Evolutionary conservation across 2,329 filamentous ascomycete species (phyloP), one percentile per base, ranked within the genome.

Genomic region (Chrysosporium queenslandicum): DNA sequence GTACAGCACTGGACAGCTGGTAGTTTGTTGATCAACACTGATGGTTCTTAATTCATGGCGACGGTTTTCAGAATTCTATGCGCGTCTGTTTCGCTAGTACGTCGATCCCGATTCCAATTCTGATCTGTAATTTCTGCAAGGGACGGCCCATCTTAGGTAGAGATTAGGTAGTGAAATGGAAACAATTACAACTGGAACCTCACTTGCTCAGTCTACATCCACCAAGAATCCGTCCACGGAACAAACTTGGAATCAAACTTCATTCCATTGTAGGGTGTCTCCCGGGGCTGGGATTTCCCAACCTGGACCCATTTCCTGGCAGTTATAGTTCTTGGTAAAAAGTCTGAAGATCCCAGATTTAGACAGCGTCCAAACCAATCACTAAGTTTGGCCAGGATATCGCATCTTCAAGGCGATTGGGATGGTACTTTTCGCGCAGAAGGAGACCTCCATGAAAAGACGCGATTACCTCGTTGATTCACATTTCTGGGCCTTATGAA

Each of bases 221-320:
- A 3, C 32, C 9, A 45, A 30, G 6, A 30, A 18, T 5, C 14
- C 4, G 12, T n/a, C n/a, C 23, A 9, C 25, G 20, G 32, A 23
- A 36, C 14, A 27, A 11, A 9, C 37, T 37, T n/a, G n/a, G 21
- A 36, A 37, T 36, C 12, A 18, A 37, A 36, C 16, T 37, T 47
- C 20, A 27, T 27, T 47, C 37, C 25, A 47, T 37, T 47, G 45
- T 47, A 47, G n/a, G n/a, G n/a, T n/a, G n/a, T n/a, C n/a, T n/a
- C n/a, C n/a, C n/a, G n/a, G n/a, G n/a, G n/a, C n/a, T n/a, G n/a
- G n/a, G n/a, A n/a, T n/a, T n/a, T n/a, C n/a, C n/a, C n/a, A n/a
- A n/a, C n/a, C n/a, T n/a, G n/a, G n/a, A n/a, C n/a, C n/a, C n/a
- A n/a, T n/a, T n/a, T n/a, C n/a, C n/a, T n/a, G n/a, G n/a, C n/a